Conservation (phyloP, 345 rosid species). For the Gossypium herbaceum region DNA sequence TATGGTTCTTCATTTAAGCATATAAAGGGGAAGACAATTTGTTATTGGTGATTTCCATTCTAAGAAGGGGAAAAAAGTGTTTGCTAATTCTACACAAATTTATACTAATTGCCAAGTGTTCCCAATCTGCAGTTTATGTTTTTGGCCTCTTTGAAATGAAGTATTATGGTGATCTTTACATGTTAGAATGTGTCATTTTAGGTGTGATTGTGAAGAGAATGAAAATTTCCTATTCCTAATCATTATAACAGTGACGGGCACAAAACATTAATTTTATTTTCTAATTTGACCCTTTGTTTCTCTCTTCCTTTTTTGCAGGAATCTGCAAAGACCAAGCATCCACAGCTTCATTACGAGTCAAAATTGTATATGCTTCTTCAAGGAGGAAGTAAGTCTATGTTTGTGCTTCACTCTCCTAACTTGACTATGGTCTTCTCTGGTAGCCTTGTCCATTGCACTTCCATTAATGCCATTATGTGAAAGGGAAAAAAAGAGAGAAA, state of each 20-base stretch:
- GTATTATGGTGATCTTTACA: neutral
- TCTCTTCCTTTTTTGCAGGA: conserved; percentile 42
- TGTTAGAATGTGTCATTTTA: neutral
- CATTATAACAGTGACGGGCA: neutral
- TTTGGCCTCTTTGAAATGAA: neutral
- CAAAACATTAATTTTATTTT: neutral
- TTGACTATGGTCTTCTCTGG: neutral
- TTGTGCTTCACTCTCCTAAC: neutral
- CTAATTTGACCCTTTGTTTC: neutral
- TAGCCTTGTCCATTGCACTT: neutral
- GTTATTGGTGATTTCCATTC: neutral
- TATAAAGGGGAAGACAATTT: neutral
- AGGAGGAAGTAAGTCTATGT: conserved; percentile 71
- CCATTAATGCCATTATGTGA: neutral
- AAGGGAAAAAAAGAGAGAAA: neutral
- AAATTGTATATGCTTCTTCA: conserved; percentile 84
- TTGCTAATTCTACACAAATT: neutral
- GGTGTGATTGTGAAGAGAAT: neutral
- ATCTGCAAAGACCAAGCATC: conserved; percentile 80
- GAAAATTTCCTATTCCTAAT: neutral
- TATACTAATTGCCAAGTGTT: neutral
- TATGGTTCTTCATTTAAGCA: neutral
- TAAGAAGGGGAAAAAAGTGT: neutral
- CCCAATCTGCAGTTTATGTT: neutral
- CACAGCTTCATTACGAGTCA: conserved; percentile 86